Evolutionary conservation across 768 basidiomycete species (phyloP).

Genomic region (Boletus sensibilis): DNA sequence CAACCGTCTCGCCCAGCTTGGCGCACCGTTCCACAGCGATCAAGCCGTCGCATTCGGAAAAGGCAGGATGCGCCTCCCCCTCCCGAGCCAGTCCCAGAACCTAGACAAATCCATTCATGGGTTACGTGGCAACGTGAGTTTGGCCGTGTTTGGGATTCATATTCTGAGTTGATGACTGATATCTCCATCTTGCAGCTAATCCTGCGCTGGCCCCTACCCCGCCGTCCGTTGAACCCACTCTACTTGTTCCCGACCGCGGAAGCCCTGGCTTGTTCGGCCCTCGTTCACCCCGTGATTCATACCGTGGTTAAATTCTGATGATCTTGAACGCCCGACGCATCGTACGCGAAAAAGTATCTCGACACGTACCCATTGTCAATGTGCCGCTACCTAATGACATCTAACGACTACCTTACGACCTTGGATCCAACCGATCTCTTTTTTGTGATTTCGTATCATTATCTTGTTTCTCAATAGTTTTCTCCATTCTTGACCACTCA

Average conservation of each 20-base stretch:
- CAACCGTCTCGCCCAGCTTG: conserved; percentile 56
- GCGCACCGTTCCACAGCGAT: conserved; percentile 49
- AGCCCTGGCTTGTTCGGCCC: conserved; percentile 79
- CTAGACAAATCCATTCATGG: conserved; percentile 53
- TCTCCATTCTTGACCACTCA: not conserved
- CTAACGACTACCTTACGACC: conserved; percentile 22
- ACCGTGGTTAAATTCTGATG: conserved; percentile 12
- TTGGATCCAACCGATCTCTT: conserved; percentile 8
- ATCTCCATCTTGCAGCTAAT: conserved; percentile 47
- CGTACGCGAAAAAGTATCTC: not conserved
- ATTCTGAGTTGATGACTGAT: conserved; percentile 2
- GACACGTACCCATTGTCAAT: not conserved
- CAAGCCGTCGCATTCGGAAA: conserved; percentile 45
- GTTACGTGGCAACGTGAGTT: conserved; percentile 66
- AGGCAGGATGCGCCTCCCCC: conserved; percentile 35
- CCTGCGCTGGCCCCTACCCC: conserved; percentile 56
- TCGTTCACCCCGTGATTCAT: conserved; percentile 54
- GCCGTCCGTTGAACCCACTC: conserved; percentile 55
- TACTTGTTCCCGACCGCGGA: conserved; percentile 56
- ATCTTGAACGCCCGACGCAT: not conserved
- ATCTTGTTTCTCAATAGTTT: conserved; percentile 11
- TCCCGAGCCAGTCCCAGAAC: conserved; percentile 37
- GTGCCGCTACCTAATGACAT: conserved; percentile 6
- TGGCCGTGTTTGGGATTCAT: conserved; percentile 8
- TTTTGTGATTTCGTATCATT: conserved; percentile 25